Conservation (phyloP, 371 early-diverging fungal species). For the Blakeslea trispora region DNA sequence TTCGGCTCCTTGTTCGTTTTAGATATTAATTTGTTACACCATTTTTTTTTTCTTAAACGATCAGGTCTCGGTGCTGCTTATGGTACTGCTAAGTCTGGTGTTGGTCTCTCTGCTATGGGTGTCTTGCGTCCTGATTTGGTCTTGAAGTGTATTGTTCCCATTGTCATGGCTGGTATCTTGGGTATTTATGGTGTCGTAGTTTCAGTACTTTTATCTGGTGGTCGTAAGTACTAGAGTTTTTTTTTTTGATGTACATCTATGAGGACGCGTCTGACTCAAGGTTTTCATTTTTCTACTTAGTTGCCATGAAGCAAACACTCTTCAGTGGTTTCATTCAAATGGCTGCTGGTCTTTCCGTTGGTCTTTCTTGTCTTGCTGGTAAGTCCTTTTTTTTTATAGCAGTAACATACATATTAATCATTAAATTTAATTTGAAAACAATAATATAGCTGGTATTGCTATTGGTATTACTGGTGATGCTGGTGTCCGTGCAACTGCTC, state of each 20-base stretch:
- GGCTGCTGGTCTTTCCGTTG: constrained; percentile 93
- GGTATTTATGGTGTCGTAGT: constrained; percentile 97
- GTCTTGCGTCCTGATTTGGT: constrained; percentile 93
- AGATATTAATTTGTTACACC: constrained; percentile 3
- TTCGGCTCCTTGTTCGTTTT: background rate
- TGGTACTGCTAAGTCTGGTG: constrained; percentile 97
- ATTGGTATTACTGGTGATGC: constrained; percentile 98
- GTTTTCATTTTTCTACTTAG: constrained; percentile 27
- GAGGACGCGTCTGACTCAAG: background rate
- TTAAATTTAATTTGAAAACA: background rate
- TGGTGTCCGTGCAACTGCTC: constrained; percentile 89
- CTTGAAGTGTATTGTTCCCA: constrained; percentile 91
- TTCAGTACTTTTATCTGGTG: constrained; percentile 83
- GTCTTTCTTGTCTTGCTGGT: constrained; percentile 86
- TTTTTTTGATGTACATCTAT: background rate
- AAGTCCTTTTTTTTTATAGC: constrained; percentile 3
- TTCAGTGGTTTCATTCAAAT: constrained; percentile 89
- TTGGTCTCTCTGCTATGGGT: constrained; percentile 95
- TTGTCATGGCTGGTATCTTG: constrained; percentile 99
- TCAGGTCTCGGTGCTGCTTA: constrained; percentile 93
- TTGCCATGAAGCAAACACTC: constrained; percentile 56
- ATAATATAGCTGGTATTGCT: constrained; percentile 83
- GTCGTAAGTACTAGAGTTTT: constrained; percentile 57
- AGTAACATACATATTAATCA: no score
- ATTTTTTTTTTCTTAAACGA: background rate